These are phyloP conservation scores for Sphaerulina vaccinii DNA, from an alignment of 2,329 filamentous ascomycete genomes.

Conservation along the genomic window DNA sequence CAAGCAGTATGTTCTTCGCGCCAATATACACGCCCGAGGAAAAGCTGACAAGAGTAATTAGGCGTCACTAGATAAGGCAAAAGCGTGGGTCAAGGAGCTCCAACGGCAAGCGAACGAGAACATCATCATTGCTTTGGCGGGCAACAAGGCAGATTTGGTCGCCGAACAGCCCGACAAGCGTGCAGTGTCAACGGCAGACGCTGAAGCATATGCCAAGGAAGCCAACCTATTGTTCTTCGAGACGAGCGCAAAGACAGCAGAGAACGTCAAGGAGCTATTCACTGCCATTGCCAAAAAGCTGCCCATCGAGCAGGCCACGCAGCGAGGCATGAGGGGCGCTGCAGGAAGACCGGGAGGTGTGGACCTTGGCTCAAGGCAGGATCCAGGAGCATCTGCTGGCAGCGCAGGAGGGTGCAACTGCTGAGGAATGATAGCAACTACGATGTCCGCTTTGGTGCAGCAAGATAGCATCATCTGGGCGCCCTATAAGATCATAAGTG, in stretches of 20 bases:
- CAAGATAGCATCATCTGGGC: not conserved
- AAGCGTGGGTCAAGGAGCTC: conserved; percentile 98
- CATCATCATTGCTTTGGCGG: conserved; percentile 96
- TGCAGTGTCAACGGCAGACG: conserved; percentile 82
- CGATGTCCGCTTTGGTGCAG: not conserved
- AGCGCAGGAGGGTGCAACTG: conserved; percentile 63
- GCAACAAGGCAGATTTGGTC: conserved; percentile 96
- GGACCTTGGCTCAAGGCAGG: conserved; percentile 63
- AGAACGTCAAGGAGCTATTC: conserved; percentile 94
- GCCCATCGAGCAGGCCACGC: conserved; percentile 92
- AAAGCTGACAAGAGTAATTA: conserved; percentile 43
- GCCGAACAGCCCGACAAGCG: conserved; percentile 94
- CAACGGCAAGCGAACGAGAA: conserved; percentile 99
- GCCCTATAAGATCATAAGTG: not conserved
- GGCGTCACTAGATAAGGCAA: conserved; percentile 97
- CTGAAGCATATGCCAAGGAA: conserved; percentile 91
- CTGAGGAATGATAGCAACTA: conserved; percentile 39
- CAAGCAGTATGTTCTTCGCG: conserved; percentile 70
- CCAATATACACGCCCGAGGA: not conserved
- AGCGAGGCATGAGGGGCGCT: conserved; percentile 69
- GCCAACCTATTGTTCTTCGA: conserved; percentile 96
- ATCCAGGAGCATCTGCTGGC: conserved; percentile 58
- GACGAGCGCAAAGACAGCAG: conserved; percentile 94
- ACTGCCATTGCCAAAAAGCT: conserved; percentile 97
- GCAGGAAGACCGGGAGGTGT: conserved; percentile 63